Base-by-base conservation (phyloP, 2,329 filamentous ascomycete genomes). In the Sporothrix humicola region DNA sequence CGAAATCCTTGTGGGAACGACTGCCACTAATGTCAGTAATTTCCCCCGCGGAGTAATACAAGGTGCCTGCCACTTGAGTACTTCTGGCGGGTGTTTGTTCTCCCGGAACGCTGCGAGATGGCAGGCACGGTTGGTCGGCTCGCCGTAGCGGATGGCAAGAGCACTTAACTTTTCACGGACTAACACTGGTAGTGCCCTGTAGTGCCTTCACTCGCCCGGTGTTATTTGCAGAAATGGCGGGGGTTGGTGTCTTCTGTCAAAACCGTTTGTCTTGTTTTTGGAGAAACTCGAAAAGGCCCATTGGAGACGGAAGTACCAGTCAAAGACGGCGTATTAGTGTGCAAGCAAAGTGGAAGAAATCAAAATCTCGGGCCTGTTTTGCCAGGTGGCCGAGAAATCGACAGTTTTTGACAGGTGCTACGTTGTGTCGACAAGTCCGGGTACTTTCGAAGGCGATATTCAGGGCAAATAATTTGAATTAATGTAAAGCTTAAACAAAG, bases 251-350 rank as follows among this genome's bases (percentile, higher is more conserved):
- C 42, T 8, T 12, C 31, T 37, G 56, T 37, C 23, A 52, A 6
- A 52, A 52, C 13, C 23, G 52, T 8, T 26, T 56, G 52, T 56
- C 20, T 56, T 56, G 3, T 9, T 15, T 4, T 13, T 17, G 13
- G 56, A 20, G 17, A 48, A 17, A 48, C 12, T 48, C n/a, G 2
- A 23, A 9, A 20, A 26, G 52, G 7, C 31, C 31, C 7, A 6
- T 37, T 6, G n/a, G 52, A 12, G 20, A 13, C 52, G 20, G 52
- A 26, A 42, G 26, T 63, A 37, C 59, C 59, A 63, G 37, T 44
- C 8, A 63, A 23, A 44, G 37, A 31, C 37, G 10, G 59, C 59
- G 59, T 63, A 63, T 63, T 63, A 63, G 59, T 63, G 59, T 63
- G 59, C 8, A 44, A 59, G 15, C 12, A 37, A 59, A 59, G 56